A percentile compares a stretch with the other conserved stretches of the same genome.
phyloP scores from a whole-genome alignment of 257 asterid species.

The Nicotiana sylvestris region DNA sequence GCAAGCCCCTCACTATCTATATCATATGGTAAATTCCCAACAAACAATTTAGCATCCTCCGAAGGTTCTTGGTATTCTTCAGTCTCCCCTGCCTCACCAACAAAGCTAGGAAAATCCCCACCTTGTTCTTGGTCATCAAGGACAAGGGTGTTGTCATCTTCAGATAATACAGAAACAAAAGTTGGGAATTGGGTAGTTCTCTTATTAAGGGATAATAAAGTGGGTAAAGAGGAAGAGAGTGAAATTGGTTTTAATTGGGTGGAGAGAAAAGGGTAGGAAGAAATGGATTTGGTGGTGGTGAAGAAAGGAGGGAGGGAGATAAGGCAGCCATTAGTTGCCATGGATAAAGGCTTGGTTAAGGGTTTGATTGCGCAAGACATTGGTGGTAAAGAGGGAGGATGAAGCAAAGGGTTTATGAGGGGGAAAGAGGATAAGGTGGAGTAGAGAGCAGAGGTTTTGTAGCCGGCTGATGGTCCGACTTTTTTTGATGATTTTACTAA shows the following conservation, averaged over 20 bases:
- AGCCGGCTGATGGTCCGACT: neutral
- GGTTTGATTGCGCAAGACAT: constrained; percentile 54
- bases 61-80: constrained; percentile 44
- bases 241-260: constrained; percentile 7
- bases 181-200: constrained; percentile 25
- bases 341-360: constrained; percentile 37
- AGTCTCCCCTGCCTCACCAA: constrained; percentile 30
- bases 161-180: constrained; percentile 43
- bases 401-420: neutral
- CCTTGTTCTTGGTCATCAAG: constrained; percentile 34
- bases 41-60: constrained; percentile 80
- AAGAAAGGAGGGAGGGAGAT: constrained; percentile 48
- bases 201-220: constrained; percentile 26
- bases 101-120: constrained; percentile 25
- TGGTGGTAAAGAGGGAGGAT: constrained; percentile 5
- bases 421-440: constrained; percentile 1
- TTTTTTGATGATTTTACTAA: no score
- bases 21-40: constrained; percentile 84
- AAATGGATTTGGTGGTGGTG: constrained; percentile 40
- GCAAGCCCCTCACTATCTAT: constrained; percentile 66
- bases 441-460: constrained; percentile 20
- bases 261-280: constrained; percentile 27
- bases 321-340: constrained; percentile 54
- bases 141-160: constrained; percentile 44
- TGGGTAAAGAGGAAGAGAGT: constrained; percentile 28